phyloP scores from a whole-genome alignment of 768 basidiomycete species.

The Boletus sp. region DNA sequence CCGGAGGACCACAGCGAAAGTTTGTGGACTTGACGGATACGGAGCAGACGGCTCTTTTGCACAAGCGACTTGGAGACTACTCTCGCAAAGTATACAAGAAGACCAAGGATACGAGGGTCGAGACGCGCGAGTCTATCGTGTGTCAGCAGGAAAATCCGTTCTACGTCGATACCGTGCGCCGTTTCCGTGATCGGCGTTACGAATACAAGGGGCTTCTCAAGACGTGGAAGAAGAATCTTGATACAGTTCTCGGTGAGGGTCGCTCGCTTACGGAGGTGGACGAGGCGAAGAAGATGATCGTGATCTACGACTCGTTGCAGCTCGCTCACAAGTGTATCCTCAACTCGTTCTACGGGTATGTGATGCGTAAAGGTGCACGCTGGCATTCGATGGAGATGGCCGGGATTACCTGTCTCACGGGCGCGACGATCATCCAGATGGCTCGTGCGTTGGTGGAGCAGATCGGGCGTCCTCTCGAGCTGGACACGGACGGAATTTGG shows the following conservation, averaged over 20 bases:
- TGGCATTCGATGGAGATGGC: conserved; percentile 99
- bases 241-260: conserved; percentile 64
- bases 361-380: conserved; percentile 98
- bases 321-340: conserved; percentile 99
- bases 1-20: conserved; percentile 69
- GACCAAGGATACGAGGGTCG: conserved; percentile 95
- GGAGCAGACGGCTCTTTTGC: conserved; percentile 89
- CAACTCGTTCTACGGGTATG: conserved; percentile 99
- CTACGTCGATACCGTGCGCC: conserved; percentile 97
- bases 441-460: conserved; percentile 96
- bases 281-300: conserved; percentile 99
- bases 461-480: conserved; percentile 93
- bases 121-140: conserved; percentile 90
- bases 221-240: conserved; percentile 99
- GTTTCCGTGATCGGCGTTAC: conserved; percentile 96
- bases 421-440: conserved; percentile 98
- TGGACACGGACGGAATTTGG: conserved; percentile 99
- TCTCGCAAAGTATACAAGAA: conserved; percentile 99
- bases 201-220: conserved; percentile 99
- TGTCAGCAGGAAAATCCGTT: conserved; percentile 98
- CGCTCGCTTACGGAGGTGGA: conserved; percentile 82
- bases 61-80: conserved; percentile 97
- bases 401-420: conserved; percentile 96
- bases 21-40: conserved; percentile 80
- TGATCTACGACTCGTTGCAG: conserved; percentile 96